Evolutionary conservation across 306 rosid genomes (phyloP), one percentile per base, ranked within the genome.

Genomic region (Morella rubra): DNA sequence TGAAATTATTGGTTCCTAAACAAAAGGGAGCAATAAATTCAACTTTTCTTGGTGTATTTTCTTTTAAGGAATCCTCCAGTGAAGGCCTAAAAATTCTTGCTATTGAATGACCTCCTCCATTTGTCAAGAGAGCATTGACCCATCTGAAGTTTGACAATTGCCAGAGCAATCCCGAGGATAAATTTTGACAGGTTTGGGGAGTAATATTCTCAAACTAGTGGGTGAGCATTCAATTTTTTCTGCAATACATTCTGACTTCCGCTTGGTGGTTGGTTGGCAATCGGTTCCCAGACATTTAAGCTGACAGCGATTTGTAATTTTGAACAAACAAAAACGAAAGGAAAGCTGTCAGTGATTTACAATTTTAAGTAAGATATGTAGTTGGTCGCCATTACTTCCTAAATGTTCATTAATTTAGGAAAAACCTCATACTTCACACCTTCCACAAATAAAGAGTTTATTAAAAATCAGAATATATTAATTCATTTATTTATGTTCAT

Each of bases 161-260:
- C 82, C n/a, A 44, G 54, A 62, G 61, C 67, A 12, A 44, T 73
- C 53, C 16, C 66, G 19, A 24, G 9, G 16, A 59, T 8, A 59
- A 59, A 15, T 53, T 4, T 18, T 53, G 22, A 18, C 59, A 53
- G 59, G 20, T 53, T 53, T 53, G 19, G n/a, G 37, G 5, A 44
- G 42, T 61, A 73, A 64, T n/a, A 6, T 40, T 53, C 74, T 22
- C 44, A 27, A 77, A 61, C 79, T 70, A 70, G 60, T 77, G 78
- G 87, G 80, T 84, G 77, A 70, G 72, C 72, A 74, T 77, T 64
- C 24, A 81, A 53, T 53, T 6, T 1, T 74, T n/a, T 56, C 49
- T 42, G 59, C 70, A 77, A 22, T 62, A 52, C 80, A 77, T 78
- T 74, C 59, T n/a, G 59, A 53, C 20, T 15, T 20, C n/a, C 4